A percentile compares a stretch with the other conserved stretches of the same genome.
Conservation (phyloP, 345 rosid genomes). For the Boechera divaricarpa region DNA sequence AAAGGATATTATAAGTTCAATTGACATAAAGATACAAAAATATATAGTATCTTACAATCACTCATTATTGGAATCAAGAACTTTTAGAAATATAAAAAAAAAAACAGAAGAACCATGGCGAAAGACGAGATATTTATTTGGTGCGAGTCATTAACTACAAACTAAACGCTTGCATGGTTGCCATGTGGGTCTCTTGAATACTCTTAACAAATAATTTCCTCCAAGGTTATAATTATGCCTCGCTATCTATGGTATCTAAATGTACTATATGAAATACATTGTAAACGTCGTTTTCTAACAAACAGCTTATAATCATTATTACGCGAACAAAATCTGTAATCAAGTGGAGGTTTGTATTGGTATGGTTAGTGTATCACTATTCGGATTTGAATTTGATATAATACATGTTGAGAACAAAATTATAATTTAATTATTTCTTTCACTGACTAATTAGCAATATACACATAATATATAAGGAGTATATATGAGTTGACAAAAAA, state of each 20-base stretch:
- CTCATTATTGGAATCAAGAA: slow-evolving; percentile 24
- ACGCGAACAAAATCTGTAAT: not conserved
- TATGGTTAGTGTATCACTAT: not conserved
- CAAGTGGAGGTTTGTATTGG: not conserved
- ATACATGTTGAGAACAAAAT: not conserved
- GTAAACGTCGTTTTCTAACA: slow-evolving; percentile 22
- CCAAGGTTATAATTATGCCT: slow-evolving; percentile 33
- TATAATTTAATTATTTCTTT: not conserved
- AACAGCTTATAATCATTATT: slow-evolving; percentile 14
- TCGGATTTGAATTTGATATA: not conserved
- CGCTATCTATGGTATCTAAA: slow-evolving; percentile 36
- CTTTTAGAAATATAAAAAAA: not conserved
- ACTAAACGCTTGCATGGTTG: slow-evolving; percentile 42
- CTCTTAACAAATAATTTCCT: slow-evolving; percentile 6
- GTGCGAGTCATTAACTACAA: slow-evolving; percentile 41
- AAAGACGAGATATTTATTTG: slow-evolving; percentile 28
- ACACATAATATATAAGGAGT: not conserved
- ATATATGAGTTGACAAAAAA: too few species aligned
- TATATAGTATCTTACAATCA: slow-evolving; percentile 18
- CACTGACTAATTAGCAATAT: not conserved
- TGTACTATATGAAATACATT: slow-evolving; percentile 1
- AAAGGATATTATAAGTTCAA: not conserved
- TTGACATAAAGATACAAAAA: slow-evolving; percentile 10
- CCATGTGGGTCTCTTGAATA: slow-evolving; percentile 42
- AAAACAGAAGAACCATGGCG: not conserved